phyloP scores from a whole-genome alignment of 306 rosid species.

The Cucurbita maxima region DNA sequence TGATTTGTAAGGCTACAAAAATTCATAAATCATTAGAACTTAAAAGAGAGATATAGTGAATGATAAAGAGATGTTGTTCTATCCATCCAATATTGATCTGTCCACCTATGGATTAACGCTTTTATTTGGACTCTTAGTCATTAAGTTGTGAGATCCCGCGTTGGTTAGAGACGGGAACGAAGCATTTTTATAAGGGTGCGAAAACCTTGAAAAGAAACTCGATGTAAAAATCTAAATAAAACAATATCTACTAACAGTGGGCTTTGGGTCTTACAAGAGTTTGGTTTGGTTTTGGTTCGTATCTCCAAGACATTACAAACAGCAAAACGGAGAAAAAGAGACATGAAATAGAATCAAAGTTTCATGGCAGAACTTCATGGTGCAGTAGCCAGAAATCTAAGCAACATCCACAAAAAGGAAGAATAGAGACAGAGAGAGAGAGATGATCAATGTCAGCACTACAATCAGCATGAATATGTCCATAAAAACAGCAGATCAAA shows the following conservation, averaged over 20 bases:
- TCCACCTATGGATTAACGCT: too few relatives aligned
- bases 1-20: not conserved
- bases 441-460: not conserved
- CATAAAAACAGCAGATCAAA: not conserved
- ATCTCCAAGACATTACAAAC: not conserved
- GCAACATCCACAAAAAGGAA: not conserved
- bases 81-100: not conserved
- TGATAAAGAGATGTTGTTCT: not conserved
- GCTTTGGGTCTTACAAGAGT: too few relatives aligned
- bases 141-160: too few relatives aligned
- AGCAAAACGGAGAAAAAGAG: not conserved
- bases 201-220: too few relatives aligned
- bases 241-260: too few relatives aligned
- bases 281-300: not conserved
- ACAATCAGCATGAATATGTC: not conserved
- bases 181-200: too few relatives aligned
- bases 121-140: too few relatives aligned
- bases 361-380: not conserved
- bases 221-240: too few relatives aligned
- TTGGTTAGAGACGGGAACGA: too few relatives aligned
- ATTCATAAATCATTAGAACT: not conserved
- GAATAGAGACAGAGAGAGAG: not conserved
- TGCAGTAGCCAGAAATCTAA: not conserved
- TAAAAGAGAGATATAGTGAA: too few relatives aligned
- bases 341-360: not conserved